phyloP scores from a whole-genome alignment of 2,329 filamentous ascomycete genomes.

The Fusarium begoniae region DNA sequence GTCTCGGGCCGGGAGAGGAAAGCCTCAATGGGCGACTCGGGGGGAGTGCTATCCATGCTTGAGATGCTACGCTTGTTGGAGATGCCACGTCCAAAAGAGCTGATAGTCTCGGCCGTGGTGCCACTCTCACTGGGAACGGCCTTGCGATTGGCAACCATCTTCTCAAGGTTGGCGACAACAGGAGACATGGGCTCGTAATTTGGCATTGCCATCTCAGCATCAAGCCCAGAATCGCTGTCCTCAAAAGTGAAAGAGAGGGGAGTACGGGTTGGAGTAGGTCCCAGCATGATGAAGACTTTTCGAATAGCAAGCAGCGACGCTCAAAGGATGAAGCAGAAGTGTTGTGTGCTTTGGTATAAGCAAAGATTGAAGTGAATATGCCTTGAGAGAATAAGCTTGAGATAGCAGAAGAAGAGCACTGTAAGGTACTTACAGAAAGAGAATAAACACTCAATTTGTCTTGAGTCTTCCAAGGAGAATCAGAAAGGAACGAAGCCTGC shows the following conservation, averaged over 20 bases:
- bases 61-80: neutral
- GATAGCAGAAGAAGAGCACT: neutral
- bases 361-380: neutral
- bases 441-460: neutral
- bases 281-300: neutral
- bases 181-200: slow-evolving; percentile 7
- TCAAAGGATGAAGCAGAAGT: neutral
- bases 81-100: neutral
- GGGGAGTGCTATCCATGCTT: neutral
- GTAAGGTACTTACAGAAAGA: slow-evolving; percentile 4
- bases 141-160: neutral
- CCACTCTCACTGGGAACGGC: neutral
- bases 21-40: slow-evolving; percentile 21
- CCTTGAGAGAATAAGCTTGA: neutral
- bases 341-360: neutral
- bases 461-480: neutral
- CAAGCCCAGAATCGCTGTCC: neutral
- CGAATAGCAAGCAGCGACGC: neutral
- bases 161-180: slow-evolving; percentile 13
- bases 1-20: slow-evolving; percentile 1
- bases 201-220: neutral
- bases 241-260: slow-evolving; percentile 3
- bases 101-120: neutral
- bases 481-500: neutral
- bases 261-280: neutral